These are phyloP conservation scores for Mallotus repandus DNA, from an alignment of 441 rosid species.

Conservation along the genomic window DNA sequence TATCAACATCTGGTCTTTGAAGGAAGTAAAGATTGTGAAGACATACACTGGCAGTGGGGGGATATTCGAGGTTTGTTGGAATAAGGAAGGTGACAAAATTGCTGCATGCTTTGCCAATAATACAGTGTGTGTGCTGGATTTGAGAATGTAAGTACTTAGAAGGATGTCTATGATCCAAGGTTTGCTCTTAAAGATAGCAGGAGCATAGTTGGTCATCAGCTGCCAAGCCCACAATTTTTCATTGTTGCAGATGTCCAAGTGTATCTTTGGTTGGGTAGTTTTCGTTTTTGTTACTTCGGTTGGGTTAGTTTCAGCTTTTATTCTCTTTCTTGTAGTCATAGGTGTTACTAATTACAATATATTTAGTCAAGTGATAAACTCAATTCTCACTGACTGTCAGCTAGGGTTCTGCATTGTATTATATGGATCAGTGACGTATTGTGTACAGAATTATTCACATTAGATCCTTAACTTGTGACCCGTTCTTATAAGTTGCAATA, in stretches of 20 bases:
- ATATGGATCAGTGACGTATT: slow-evolving; percentile 16
- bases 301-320: slow-evolving; percentile 18
- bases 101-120: slow-evolving; percentile 93
- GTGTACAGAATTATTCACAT: slow-evolving; percentile 28
- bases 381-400: slow-evolving; percentile 6
- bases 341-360: slow-evolving; percentile 17
- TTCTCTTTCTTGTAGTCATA: slow-evolving; percentile 6
- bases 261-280: slow-evolving; percentile 19
- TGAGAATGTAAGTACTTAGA: slow-evolving; percentile 62
- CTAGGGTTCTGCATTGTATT: slow-evolving; percentile 15
- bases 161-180: not conserved
- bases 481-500: not conserved
- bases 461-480: not conserved
- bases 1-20: slow-evolving; percentile 90
- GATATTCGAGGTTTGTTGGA: slow-evolving; percentile 97
- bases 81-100: slow-evolving; percentile 90
- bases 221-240: slow-evolving; percentile 1
- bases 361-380: not conserved
- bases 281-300: slow-evolving; percentile 1
- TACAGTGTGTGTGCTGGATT: slow-evolving; percentile 84
- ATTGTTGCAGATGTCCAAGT: slow-evolving; percentile 7
- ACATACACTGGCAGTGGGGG: slow-evolving; percentile 93
- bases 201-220: slow-evolving; percentile 5
- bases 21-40: slow-evolving; percentile 83
- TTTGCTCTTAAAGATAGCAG: slow-evolving; percentile 3